These are phyloP conservation scores for Alternaria postmessia DNA, from an alignment of 2,329 filamentous ascomycete genomes.

Conservation along the genomic window DNA sequence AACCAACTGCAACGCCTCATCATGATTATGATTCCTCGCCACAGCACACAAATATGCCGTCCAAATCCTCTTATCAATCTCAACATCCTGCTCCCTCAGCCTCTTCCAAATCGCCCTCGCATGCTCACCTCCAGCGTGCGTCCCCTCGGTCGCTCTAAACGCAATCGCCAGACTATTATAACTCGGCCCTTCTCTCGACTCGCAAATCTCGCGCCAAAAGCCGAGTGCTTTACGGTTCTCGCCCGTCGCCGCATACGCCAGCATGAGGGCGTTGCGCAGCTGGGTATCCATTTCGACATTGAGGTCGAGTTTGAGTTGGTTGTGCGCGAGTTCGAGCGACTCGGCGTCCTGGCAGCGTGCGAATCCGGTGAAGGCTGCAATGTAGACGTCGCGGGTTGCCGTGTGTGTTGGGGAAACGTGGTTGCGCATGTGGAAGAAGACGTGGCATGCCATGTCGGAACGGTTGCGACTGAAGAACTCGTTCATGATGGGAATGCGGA, in stretches of 20 bases:
- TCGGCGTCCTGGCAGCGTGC: conserved; percentile 67
- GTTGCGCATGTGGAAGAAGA: conserved; percentile 94
- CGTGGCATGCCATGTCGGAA: conserved; percentile 82
- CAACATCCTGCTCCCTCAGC: conserved; percentile 77
- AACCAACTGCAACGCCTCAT: conserved; percentile 72
- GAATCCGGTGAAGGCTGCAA: conserved; percentile 78
- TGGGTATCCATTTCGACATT: conserved; percentile 77
- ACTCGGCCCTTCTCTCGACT: conserved; percentile 83
- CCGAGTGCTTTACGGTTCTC: conserved; percentile 72
- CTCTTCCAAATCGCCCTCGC: conserved; percentile 72
- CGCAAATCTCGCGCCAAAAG: conserved; percentile 86
- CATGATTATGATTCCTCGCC: conserved; percentile 74
- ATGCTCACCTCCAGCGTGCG: conserved; percentile 55
- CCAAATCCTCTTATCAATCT: conserved; percentile 76
- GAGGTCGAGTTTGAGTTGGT: conserved; percentile 94
- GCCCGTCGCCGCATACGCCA: conserved; percentile 78
- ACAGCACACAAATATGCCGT: conserved; percentile 79
- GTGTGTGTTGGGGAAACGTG: conserved; percentile 69
- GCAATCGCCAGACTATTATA: conserved; percentile 82
- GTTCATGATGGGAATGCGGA: conserved; percentile 78
- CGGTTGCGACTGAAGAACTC: conserved; percentile 80
- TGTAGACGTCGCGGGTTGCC: conserved; percentile 78
- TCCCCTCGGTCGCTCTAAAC: conserved; percentile 78
- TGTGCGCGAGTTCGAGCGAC: conserved; percentile 79
- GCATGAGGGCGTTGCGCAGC: conserved; percentile 85